These are phyloP conservation scores for Gossypium raimondii DNA, from an alignment of 345 rosid species.

Conservation along the genomic window DNA sequence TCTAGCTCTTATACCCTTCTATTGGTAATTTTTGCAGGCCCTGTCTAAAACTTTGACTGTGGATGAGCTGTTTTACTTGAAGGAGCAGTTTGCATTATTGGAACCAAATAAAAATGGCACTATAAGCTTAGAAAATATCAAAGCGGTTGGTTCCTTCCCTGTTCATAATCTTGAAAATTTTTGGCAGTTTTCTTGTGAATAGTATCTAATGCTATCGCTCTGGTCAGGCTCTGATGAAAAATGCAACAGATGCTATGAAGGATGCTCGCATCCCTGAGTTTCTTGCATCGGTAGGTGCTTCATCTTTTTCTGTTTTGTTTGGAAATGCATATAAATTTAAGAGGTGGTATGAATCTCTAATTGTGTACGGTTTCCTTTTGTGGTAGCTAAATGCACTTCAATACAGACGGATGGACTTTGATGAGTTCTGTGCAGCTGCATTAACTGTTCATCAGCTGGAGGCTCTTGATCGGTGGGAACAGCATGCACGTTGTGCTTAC, in stretches of 20 bases:
- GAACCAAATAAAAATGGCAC: conserved; percentile 82
- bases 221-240: conserved; percentile 76
- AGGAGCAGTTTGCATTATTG: conserved; percentile 77
- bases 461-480: conserved; percentile 93
- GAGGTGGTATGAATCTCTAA: not conserved
- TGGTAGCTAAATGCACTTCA: conserved; percentile 81
- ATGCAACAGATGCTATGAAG: conserved; percentile 88
- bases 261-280: conserved; percentile 81
- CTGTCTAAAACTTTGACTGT: conserved; percentile 77
- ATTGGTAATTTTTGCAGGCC: conserved; percentile 49
- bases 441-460: conserved; percentile 90
- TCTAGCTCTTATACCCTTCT: not conserved
- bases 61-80: conserved; percentile 76
- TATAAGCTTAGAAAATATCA: conserved; percentile 70
- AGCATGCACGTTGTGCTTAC: conserved; percentile 85
- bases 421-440: conserved; percentile 91
- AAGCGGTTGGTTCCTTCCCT: conserved; percentile 40
- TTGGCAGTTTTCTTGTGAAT: conserved; percentile 7
- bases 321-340: not conserved
- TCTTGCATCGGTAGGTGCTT: conserved; percentile 61
- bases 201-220: conserved; percentile 16
- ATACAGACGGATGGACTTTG: conserved; percentile 83
- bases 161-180: conserved; percentile 7
- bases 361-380: conserved; percentile 4
- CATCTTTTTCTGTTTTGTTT: not conserved